Evolutionary conservation across 179 eudicot species (phyloP).

Genomic region (Beta corolliflora): DNA sequence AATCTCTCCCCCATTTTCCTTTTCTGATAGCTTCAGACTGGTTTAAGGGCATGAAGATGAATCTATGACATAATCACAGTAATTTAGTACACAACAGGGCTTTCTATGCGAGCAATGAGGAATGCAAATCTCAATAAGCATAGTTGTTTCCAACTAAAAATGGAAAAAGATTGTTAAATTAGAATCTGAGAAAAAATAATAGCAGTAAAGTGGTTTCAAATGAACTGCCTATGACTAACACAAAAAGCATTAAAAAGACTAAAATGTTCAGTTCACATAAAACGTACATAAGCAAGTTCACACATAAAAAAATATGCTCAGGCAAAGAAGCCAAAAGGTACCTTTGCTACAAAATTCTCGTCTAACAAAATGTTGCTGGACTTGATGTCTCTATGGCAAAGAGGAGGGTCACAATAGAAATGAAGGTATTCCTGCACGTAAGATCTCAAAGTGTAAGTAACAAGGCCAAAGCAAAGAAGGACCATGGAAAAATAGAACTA

Average conservation of each 20-base stretch:
- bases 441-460: conserved; percentile 23
- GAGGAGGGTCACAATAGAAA: conserved; percentile 91
- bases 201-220: background rate
- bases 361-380: conserved; percentile 95
- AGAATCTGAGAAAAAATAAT: background rate
- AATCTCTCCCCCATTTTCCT: background rate
- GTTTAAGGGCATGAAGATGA: background rate
- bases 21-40: background rate
- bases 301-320: background rate
- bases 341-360: conserved; percentile 85
- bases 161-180: too few species aligned
- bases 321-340: conserved; percentile 27
- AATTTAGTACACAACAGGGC: too few species aligned
- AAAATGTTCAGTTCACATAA: background rate
- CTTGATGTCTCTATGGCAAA: conserved; percentile 95
- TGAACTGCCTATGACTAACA: background rate
- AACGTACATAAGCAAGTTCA: conserved; percentile 9
- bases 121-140: background rate
- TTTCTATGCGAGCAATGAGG: background rate
- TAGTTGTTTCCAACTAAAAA: background rate
- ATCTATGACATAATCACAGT: background rate
- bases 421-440: conserved; percentile 92
- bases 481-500: too few species aligned
- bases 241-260: too few species aligned
- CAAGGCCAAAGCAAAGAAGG: background rate